These are phyloP conservation scores for Trametes cubensis DNA, from an alignment of 768 basidiomycete genomes.

Conservation along the genomic window DNA sequence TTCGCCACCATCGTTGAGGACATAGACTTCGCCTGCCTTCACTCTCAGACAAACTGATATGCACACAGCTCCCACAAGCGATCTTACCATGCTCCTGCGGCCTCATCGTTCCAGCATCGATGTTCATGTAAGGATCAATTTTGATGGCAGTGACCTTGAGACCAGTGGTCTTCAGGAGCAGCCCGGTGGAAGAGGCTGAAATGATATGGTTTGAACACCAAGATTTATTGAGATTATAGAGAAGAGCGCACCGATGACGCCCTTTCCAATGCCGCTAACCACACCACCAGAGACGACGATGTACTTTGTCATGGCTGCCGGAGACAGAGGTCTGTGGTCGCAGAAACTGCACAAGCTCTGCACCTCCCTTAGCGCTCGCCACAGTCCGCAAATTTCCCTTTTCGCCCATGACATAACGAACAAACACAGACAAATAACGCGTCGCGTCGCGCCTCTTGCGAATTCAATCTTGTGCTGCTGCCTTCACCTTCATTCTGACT, in stretches of 20 bases:
- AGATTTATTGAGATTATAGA: slow-evolving; percentile 19
- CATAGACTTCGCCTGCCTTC: slow-evolving; percentile 87
- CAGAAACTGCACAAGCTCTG: slow-evolving; percentile 21
- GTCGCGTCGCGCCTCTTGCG: slow-evolving; percentile 17
- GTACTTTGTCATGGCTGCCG: slow-evolving; percentile 81
- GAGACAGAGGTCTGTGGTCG: slow-evolving; percentile 15
- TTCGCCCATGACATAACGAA: slow-evolving; percentile 8
- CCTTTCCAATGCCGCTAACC: slow-evolving; percentile 98
- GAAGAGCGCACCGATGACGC: slow-evolving; percentile 84
- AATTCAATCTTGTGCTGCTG: too few species aligned
- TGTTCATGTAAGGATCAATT: slow-evolving; percentile 99
- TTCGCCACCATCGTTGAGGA: slow-evolving; percentile 97
- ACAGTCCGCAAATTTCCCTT: slow-evolving; percentile 17
- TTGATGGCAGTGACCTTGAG: slow-evolving; percentile 99
- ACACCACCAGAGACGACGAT: slow-evolving; percentile 97
- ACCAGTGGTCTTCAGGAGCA: slow-evolving; percentile 92
- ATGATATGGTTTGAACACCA: slow-evolving; percentile 26
- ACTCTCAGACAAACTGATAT: slow-evolving; percentile 10
- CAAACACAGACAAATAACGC: slow-evolving; percentile 23
- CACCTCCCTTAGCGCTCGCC: slow-evolving; percentile 5
- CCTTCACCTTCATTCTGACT: not conserved
- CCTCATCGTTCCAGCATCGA: slow-evolving; percentile 98
- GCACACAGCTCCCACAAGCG: not conserved
- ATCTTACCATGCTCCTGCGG: slow-evolving; percentile 94
- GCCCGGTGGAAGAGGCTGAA: slow-evolving; percentile 92